A percentile compares a stretch with the other conserved stretches of the same genome.
Conservation (phyloP, 805 yeast species). For the Henningerozyma blattae region DNA sequence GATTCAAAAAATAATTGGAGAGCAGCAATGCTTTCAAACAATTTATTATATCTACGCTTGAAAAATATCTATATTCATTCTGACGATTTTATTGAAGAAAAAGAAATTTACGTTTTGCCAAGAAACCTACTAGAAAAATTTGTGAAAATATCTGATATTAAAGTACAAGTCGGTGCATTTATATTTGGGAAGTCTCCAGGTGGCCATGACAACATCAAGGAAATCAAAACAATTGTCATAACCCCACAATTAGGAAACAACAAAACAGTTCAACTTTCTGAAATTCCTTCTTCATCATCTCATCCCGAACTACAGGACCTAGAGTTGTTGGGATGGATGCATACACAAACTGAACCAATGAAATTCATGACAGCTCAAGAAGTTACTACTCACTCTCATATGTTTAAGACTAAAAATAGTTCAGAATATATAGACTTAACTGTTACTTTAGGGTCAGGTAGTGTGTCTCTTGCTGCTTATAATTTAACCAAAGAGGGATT, state of each 20-base stretch:
- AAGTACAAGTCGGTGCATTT: slow-evolving; percentile 73
- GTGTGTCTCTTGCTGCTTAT: slow-evolving; percentile 63
- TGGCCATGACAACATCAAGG: slow-evolving; percentile 65
- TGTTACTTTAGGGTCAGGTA: slow-evolving; percentile 72
- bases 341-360: slow-evolving; percentile 63
- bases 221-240: slow-evolving; percentile 59
- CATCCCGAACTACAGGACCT: slow-evolving; percentile 36
- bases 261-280: slow-evolving; percentile 52
- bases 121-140: slow-evolving; percentile 67
- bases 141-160: slow-evolving; percentile 66
- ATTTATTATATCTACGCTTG: slow-evolving; percentile 59
- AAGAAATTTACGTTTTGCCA: slow-evolving; percentile 68
- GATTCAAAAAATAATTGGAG: slow-evolving; percentile 88
- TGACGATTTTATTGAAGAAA: slow-evolving; percentile 47
- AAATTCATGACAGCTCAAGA: slow-evolving; percentile 59
- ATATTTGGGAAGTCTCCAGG: slow-evolving; percentile 70
- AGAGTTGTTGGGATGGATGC: slow-evolving; percentile 90
- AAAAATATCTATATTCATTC: slow-evolving; percentile 64
- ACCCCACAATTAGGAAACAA: slow-evolving; percentile 82
- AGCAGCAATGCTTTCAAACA: slow-evolving; percentile 66
- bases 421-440: slow-evolving; percentile 41
- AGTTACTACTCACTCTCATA: slow-evolving; percentile 41
- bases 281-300: slow-evolving; percentile 13
- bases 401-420: slow-evolving; percentile 27
- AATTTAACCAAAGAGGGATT: slow-evolving; percentile 52